Percentiles rank a stretch among this genome's conserved stretches.
These are phyloP conservation scores for Ceratocystis albifundus DNA, from an alignment of 2,329 filamentous ascomycete species.

Conservation along the genomic window DNA sequence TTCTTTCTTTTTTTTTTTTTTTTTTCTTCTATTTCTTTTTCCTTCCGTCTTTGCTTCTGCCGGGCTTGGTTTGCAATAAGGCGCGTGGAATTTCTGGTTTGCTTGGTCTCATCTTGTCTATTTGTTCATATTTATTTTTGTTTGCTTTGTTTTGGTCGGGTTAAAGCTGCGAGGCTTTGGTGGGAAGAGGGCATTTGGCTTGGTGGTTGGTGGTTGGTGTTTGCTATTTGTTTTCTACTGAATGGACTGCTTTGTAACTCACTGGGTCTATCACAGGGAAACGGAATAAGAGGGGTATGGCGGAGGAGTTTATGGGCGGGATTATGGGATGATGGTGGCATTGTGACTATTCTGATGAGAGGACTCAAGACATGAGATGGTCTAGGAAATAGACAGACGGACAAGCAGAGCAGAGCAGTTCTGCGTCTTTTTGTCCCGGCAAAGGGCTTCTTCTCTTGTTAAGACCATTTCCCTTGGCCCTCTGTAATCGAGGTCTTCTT, in stretches of 20 bases:
- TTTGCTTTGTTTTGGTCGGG: not conserved
- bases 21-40: not conserved
- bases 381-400: not conserved
- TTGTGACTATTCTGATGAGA: not conserved
- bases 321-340: not conserved
- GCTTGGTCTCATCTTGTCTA: constrained; percentile 4
- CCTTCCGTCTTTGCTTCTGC: constrained; percentile 6
- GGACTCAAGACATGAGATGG: not conserved
- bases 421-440: not conserved
- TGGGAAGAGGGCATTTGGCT: not conserved
- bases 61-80: not conserved
- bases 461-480: not conserved
- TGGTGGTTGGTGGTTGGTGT: no score
- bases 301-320: not conserved
- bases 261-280: not conserved
- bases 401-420: no score
- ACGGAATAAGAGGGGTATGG: not conserved
- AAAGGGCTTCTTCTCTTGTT: not conserved
- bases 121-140: not conserved
- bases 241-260: not conserved
- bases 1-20: constrained; percentile 14
- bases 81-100: not conserved
- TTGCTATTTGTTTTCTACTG: constrained; percentile 1
- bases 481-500: not conserved
- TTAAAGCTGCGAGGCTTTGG: not conserved